phyloP scores from a whole-genome alignment of 495 filamentous ascomycete genomes.

The Lophiostoma macrostomum region DNA sequence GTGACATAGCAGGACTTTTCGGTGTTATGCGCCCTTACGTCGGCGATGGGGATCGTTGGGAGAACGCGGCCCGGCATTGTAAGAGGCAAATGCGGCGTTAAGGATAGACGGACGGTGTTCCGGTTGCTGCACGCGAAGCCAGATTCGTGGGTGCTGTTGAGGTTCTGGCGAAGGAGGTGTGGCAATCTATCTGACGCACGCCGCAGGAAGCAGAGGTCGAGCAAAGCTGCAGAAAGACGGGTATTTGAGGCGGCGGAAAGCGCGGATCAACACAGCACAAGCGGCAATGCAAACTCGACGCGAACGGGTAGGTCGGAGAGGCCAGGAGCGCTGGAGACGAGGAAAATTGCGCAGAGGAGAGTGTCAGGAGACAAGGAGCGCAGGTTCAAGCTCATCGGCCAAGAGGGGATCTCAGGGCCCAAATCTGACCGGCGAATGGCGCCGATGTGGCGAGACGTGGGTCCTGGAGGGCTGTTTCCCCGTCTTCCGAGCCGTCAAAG shows the following conservation, averaged over 20 bases:
- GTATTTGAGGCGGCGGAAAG: conserved; percentile 6
- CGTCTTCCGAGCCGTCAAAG: background rate
- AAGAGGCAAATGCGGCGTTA: conserved; percentile 40
- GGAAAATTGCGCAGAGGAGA: conserved; percentile 8
- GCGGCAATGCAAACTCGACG: background rate
- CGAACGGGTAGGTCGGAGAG: too few relatives aligned
- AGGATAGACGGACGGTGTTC: conserved; percentile 3
- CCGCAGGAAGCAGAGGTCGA: background rate
- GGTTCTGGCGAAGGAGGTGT: conserved; percentile 1
- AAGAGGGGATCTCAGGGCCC: conserved; percentile 6
- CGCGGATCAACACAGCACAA: background rate
- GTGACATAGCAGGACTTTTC: conserved; percentile 90
- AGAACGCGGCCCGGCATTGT: conserved; percentile 54
- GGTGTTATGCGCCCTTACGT: conserved; percentile 78
- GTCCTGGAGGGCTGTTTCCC: conserved; percentile 1
- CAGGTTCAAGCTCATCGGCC: conserved; percentile 5
- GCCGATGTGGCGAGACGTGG: conserved; percentile 13
- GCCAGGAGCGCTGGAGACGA: background rate
- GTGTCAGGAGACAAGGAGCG: conserved; percentile 9
- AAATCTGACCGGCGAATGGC: conserved; percentile 10
- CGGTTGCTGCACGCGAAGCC: background rate
- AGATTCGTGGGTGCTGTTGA: background rate
- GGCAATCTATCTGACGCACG: conserved; percentile 14
- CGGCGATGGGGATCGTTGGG: conserved; percentile 71
- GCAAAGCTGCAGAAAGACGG: background rate